phyloP scores from a whole-genome alignment of 345 rosid species.

The Moringa oleifera region DNA sequence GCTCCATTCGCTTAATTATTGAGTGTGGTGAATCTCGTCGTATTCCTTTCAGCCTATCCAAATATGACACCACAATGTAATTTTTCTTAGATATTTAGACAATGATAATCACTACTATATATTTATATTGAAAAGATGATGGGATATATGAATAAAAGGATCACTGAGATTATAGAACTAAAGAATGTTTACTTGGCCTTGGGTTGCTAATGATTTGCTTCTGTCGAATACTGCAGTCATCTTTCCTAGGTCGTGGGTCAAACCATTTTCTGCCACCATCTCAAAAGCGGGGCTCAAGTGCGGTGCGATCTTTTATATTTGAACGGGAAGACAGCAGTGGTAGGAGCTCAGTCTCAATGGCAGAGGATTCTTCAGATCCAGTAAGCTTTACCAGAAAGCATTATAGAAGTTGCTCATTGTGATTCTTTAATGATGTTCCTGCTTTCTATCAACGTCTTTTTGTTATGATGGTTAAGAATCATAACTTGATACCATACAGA shows the following conservation, averaged over 20 bases:
- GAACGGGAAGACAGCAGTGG: constrained; percentile 70
- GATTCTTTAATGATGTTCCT: constrained; percentile 2
- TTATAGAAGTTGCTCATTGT: too few species aligned
- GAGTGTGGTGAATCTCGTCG: not conserved
- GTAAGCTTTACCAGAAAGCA: constrained; percentile 34
- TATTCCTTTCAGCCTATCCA: too few species aligned
- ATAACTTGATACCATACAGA: not conserved
- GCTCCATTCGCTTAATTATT: not conserved
- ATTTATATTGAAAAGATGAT: not conserved
- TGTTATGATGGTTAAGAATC: not conserved
- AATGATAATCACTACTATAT: not conserved
- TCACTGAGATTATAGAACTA: not conserved
- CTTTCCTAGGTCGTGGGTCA: constrained; percentile 62
- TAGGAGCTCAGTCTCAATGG: constrained; percentile 36
- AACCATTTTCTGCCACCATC: constrained; percentile 47
- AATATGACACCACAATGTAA: too few species aligned
- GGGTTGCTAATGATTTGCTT: not conserved
- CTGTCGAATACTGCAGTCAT: constrained; percentile 56
- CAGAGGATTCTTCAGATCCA: constrained; percentile 53
- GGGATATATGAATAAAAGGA: not conserved
- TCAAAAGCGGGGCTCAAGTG: constrained; percentile 50
- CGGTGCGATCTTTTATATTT: constrained; percentile 67
- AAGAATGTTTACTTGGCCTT: not conserved
- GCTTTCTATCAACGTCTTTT: not conserved
- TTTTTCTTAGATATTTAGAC: too few species aligned